Percentiles rank a stretch among this genome's conserved stretches.
Evolutionary conservation across 2,329 filamentous ascomycete genomes (phyloP).

Genomic region (Lizonia empirigonia): DNA sequence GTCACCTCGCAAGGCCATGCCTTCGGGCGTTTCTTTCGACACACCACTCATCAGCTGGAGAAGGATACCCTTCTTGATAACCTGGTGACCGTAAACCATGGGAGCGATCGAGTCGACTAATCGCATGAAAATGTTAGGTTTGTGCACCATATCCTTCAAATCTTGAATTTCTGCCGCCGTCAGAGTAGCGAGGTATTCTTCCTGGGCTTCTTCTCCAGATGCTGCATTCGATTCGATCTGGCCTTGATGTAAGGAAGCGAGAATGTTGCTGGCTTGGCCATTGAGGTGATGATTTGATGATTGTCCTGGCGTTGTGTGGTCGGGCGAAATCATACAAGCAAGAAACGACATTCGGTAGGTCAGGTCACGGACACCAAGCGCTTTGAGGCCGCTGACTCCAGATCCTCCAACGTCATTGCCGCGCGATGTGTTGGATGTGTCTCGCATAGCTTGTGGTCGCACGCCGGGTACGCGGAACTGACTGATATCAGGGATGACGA

Average conservation of each 20-base stretch:
- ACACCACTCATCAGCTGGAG: constrained; percentile 97
- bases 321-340: constrained; percentile 92
- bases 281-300: constrained; percentile 70
- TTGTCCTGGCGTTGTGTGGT: constrained; percentile 80
- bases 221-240: constrained; percentile 65
- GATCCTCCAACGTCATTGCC: constrained; percentile 80
- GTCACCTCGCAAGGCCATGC: constrained; percentile 93
- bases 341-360: constrained; percentile 97
- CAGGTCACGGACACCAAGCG: constrained; percentile 90
- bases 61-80: constrained; percentile 95
- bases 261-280: constrained; percentile 80
- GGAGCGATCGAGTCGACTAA: constrained; percentile 93
- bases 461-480: constrained; percentile 90
- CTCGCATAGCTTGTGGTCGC: constrained; percentile 80
- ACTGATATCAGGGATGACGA: constrained; percentile 95
- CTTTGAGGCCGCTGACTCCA: constrained; percentile 86
- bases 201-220: constrained; percentile 83
- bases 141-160: constrained; percentile 89
- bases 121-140: constrained; percentile 90
- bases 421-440: constrained; percentile 74
- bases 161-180: constrained; percentile 89
- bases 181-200: constrained; percentile 83
- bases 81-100: constrained; percentile 95
- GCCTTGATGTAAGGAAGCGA: constrained; percentile 79
- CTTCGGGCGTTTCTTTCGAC: constrained; percentile 87